Evolutionary conservation across 345 rosid genomes (phyloP), one percentile per base, ranked within the genome.

Genomic region (Lagerstroemia speciosa): DNA sequence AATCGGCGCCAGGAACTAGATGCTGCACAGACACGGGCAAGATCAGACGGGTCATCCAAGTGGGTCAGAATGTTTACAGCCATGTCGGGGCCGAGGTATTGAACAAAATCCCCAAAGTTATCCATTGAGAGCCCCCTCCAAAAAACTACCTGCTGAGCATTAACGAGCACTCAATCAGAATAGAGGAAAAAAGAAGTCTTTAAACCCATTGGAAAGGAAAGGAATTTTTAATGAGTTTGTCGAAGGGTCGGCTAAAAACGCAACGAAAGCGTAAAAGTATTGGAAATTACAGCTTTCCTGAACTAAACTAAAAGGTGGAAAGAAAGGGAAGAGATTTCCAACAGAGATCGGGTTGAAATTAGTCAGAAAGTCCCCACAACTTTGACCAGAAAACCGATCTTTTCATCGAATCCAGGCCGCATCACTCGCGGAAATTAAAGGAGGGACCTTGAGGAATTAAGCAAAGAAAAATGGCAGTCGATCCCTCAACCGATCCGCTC

Each of bases 41-140:
- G 73, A 63, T 80, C 81, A 71, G 77, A 73, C 12, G 80, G 77
- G 36, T 77, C 80, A 40, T 77, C 80, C 74, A 77, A 70, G 24
- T 53, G 74, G 38, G 64, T 36, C 52, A 77, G 41, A 24, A 79
- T 55, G 48, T 79, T 32, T 2, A 64, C 32, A 1, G 79, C 67
- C 73, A 70, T 67, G 72, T 75, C 78, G 22, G 52, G 63, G 55
- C 79, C 83, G 29, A 79, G 79, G 67, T 69, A 65, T 32, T 73
- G 65, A 45, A 77, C 17, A 53, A 82, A 72, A 75, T 82, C 82
- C 27, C 73, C 74, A 26, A 69, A 24, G 33, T 24, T 38, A 40
- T 74, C 77, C 85, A 73, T 75, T 30, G 55, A 41, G 50, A 55
- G 43, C 40, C 48, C 19, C 62, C 63, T 61, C 50, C n/a, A 62